Percentiles rank a stretch among this genome's conserved stretches.
phyloP scores from a whole-genome alignment of 192 early-diverging fungal genomes.

The Entophlyctis luteolus region DNA sequence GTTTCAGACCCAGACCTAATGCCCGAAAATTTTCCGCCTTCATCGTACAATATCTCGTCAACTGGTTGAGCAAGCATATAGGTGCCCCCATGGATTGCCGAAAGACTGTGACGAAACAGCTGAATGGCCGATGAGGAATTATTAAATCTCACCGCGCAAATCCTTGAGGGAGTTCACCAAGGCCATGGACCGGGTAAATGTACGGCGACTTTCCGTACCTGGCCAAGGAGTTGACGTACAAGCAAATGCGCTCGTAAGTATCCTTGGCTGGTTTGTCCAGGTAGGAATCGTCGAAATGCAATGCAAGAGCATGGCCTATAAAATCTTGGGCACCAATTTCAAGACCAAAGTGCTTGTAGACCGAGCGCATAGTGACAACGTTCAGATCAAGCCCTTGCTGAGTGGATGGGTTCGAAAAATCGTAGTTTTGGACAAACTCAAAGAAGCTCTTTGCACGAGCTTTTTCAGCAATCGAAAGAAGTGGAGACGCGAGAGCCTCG shows the following conservation, averaged over 20 bases:
- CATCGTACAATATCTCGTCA: constrained; percentile 82
- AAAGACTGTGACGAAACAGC: constrained; percentile 54
- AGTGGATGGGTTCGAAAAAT: constrained; percentile 64
- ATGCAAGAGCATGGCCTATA: constrained; percentile 93
- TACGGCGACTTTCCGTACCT: constrained; percentile 94
- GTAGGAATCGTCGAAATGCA: constrained; percentile 85
- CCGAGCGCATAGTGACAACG: constrained; percentile 65
- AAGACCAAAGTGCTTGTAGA: constrained; percentile 85
- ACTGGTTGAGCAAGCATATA: constrained; percentile 95
- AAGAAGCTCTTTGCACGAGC: constrained; percentile 90
- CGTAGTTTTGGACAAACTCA: constrained; percentile 85
- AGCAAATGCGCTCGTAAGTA: constrained; percentile 81
- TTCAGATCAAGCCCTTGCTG: constrained; percentile 77
- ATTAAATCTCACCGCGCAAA: constrained; percentile 66
- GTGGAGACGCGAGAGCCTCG: constrained; percentile 79
- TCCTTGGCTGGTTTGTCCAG: constrained; percentile 64
- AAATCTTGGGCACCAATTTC: constrained; percentile 94
- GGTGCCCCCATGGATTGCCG: constrained; percentile 98
- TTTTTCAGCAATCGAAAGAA: constrained; percentile 94
- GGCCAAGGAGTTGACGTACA: constrained; percentile 89
- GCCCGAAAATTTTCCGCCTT: constrained; percentile 78
- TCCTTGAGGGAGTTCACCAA: constrained; percentile 96
- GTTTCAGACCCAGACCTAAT: constrained; percentile 82
- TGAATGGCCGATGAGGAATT: constrained; percentile 5
- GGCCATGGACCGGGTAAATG: constrained; percentile 96